Base-by-base conservation (phyloP, 495 filamentous ascomycete species). In the Neurospora tetraspora region DNA sequence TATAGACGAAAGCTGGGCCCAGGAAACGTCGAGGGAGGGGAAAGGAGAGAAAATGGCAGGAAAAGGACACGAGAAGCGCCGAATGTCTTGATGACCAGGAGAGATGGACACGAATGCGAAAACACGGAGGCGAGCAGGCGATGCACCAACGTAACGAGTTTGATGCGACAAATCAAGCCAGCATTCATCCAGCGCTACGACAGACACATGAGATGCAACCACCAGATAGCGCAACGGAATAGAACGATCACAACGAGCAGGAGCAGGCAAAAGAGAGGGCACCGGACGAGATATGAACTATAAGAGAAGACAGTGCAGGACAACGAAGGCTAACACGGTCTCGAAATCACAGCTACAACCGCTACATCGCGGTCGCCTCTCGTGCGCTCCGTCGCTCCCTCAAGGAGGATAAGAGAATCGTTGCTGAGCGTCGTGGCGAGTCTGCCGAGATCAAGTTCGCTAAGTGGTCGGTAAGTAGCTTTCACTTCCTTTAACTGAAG, bases 401-500 rank as follows among this genome's bases (percentile, higher is more conserved):
- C 80, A 97, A 98, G 88, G 96, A 99, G 78, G 91, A 92, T 47
- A 90, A 91, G 85, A 88, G 96, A 82, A 81, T 97, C 71, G 82
- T 83, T 75, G 94, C 96, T 61, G 96, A 98, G 89, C 90, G 92
- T 78, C 90, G 96, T 83, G 94, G 93, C 73, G 89, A 92, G 83
- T 8, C 53, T 61, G 91, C 90, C 87, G 94, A 98, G 45, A 84
- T 99, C 73, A 90, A 90, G 85, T 97, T 97, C 78, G 90, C 95
- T 72, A 97, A 96, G 88, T 99, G 96, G 96, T 87, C 93, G 89
- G 96, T 99, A 80, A 89, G 92, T 90, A 74, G 38, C 1, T 18
- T 16, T 31, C 31, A 31, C 31, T 31, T 31, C 31, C 31, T 31
- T 31, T 31, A 2, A 31, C 31, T 31, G 31, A 31, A 31, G 31